These are phyloP conservation scores for Leptographium lundbergii DNA, from an alignment of 2,329 filamentous ascomycete species.

Conservation along the genomic window DNA sequence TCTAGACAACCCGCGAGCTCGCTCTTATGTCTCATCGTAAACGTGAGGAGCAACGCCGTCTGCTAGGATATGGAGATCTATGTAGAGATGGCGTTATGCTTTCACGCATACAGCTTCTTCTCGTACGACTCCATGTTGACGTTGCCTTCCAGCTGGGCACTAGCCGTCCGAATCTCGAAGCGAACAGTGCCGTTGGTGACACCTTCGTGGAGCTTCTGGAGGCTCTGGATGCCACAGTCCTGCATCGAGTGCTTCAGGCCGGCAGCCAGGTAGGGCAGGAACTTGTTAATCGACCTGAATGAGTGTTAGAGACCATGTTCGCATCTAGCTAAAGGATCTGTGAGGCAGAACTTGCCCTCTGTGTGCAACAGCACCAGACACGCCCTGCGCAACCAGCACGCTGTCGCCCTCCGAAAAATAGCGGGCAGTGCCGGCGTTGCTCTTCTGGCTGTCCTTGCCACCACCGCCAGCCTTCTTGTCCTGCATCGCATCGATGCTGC, in stretches of 20 bases:
- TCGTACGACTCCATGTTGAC: slow-evolving; percentile 98
- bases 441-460: slow-evolving; percentile 59
- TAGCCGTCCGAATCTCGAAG: slow-evolving; percentile 89
- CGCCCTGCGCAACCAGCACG: slow-evolving; percentile 90
- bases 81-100: neutral
- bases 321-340: neutral
- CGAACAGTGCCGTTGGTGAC: slow-evolving; percentile 65
- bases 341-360: slow-evolving; percentile 37
- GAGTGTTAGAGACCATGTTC: neutral
- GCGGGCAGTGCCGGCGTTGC: slow-evolving; percentile 89
- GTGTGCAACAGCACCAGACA: slow-evolving; percentile 75
- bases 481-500: slow-evolving; percentile 97
- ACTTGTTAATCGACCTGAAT: slow-evolving; percentile 73
- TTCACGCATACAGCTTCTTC: slow-evolving; percentile 95
- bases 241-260: slow-evolving; percentile 96
- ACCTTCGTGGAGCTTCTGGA: slow-evolving; percentile 62
- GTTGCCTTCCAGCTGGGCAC: slow-evolving; percentile 90
- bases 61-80: neutral
- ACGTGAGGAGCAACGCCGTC: neutral
- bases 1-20: neutral
- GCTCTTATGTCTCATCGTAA: neutral
- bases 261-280: slow-evolving; percentile 87
- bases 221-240: slow-evolving; percentile 78
- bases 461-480: slow-evolving; percentile 86
- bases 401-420: slow-evolving; percentile 98